Conservation (phyloP, 805 yeast genomes). For the Hanseniaspora lachancei region DNA sequence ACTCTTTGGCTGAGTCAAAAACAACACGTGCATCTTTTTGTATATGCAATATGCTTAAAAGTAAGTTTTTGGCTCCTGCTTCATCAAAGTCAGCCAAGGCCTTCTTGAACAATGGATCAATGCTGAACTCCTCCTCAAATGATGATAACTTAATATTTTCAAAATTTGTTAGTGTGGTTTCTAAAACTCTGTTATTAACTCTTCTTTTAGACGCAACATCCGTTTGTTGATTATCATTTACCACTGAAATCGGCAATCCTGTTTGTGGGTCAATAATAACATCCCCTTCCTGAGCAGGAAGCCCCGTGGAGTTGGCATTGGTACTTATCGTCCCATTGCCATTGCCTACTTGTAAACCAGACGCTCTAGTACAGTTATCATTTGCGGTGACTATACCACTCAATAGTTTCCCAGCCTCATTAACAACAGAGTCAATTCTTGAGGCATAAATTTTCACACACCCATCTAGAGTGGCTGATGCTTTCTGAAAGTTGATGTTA, state of each 20-base stretch:
- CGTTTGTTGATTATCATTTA: slow-evolving; percentile 22
- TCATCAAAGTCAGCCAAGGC: slow-evolving; percentile 69
- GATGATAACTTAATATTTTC: slow-evolving; percentile 39
- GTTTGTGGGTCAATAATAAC: slow-evolving; percentile 25
- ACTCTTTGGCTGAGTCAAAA: slow-evolving; percentile 44
- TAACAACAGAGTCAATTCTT: slow-evolving; percentile 81
- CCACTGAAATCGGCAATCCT: slow-evolving; percentile 21
- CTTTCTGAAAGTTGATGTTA: slow-evolving; percentile 75
- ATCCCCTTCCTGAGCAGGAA: slow-evolving; percentile 20
- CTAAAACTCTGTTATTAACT: slow-evolving; percentile 23
- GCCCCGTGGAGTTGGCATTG: slow-evolving; percentile 18
- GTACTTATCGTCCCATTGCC: slow-evolving; percentile 20
- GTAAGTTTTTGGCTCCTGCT: slow-evolving; percentile 63
- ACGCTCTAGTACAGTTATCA: slow-evolving; percentile 13
- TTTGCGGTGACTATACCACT: slow-evolving; percentile 54
- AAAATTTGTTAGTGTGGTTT: slow-evolving; percentile 40
- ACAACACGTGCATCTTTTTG: slow-evolving; percentile 45
- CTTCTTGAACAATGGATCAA: slow-evolving; percentile 64
- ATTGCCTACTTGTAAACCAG: slow-evolving; percentile 10
- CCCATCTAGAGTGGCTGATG: slow-evolving; percentile 84
- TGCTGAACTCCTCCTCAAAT: slow-evolving; percentile 49
- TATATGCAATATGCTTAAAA: slow-evolving; percentile 47
- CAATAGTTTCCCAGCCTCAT: slow-evolving; percentile 72
- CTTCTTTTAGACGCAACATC: slow-evolving; percentile 20
- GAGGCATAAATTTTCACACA: slow-evolving; percentile 87